These are phyloP conservation scores for Apophysomyces variabilis DNA, from an alignment of 371 early-diverging fungal genomes.

Conservation along the genomic window DNA sequence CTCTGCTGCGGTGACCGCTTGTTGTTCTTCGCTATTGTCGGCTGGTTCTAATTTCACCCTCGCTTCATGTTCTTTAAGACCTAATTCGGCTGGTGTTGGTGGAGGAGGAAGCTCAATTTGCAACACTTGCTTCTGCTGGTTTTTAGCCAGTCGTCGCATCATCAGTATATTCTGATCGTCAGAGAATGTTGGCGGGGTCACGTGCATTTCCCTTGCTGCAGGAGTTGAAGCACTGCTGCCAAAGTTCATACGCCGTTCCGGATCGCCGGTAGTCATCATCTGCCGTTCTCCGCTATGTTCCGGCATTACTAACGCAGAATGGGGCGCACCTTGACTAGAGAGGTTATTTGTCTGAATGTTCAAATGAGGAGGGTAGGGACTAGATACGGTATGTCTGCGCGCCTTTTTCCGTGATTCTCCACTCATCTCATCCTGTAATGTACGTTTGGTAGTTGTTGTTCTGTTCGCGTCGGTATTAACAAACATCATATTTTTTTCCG, in stretches of 20 bases:
- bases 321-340: constrained; percentile 6
- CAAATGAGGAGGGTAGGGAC: constrained; percentile 17
- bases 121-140: constrained; percentile 26
- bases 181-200: constrained; percentile 9
- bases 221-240: constrained; percentile 16
- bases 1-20: constrained; percentile 7
- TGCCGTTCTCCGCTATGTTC: constrained; percentile 1
- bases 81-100: constrained; percentile 45
- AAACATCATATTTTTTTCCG: background rate
- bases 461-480: background rate
- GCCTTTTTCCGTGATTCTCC: constrained; percentile 16
- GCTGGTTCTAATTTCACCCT: background rate
- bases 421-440: background rate
- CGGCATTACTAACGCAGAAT: constrained; percentile 14
- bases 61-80: constrained; percentile 16
- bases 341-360: constrained; percentile 8
- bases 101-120: constrained; percentile 35
- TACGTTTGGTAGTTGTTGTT: background rate
- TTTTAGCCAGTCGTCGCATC: constrained; percentile 20
- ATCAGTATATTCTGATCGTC: constrained; percentile 21
- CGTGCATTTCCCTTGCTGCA: background rate
- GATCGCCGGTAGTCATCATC: background rate
- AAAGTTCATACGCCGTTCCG: constrained; percentile 10
- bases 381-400: constrained; percentile 22
- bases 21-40: background rate